phyloP scores from a whole-genome alignment of 805 yeast genomes.

The Schwanniomyces vanrijiae region DNA sequence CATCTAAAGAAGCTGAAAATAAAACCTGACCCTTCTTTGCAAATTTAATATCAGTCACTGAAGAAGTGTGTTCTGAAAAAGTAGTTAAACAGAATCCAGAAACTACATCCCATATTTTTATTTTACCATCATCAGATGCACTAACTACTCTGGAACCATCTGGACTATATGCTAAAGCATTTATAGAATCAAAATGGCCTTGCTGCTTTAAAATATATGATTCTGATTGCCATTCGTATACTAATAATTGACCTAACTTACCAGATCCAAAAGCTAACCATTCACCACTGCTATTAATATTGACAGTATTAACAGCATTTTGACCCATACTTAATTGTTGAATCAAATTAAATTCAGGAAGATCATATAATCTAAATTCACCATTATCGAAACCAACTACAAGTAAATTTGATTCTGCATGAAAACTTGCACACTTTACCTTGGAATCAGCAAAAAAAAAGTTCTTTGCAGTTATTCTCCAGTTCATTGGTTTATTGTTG shows the following conservation, averaged over 20 bases:
- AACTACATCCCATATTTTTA: conserved; percentile 91
- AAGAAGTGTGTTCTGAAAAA: conserved; percentile 84
- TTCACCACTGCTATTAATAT: conserved; percentile 82
- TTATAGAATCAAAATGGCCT: conserved; percentile 93
- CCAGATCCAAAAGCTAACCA: conserved; percentile 97
- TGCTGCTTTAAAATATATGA: conserved; percentile 94
- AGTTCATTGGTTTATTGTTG: conserved; percentile 48
- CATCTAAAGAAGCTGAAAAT: conserved; percentile 90
- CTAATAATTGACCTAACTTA: conserved; percentile 87
- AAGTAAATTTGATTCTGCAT: conserved; percentile 65
- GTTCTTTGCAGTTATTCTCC: conserved; percentile 83
- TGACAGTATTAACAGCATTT: conserved; percentile 79
- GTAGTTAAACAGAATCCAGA: conserved; percentile 94
- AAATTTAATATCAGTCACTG: conserved; percentile 85
- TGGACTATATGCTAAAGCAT: conserved; percentile 83
- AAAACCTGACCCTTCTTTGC: conserved; percentile 88
- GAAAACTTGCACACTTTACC: conserved; percentile 82
- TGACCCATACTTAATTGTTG: conserved; percentile 93
- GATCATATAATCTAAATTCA: conserved; percentile 85
- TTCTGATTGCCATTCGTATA: conserved; percentile 98
- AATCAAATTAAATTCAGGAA: conserved; percentile 74
- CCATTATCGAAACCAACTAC: conserved; percentile 90
- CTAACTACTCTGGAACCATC: conserved; percentile 93
- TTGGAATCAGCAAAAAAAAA: conserved; percentile 71
- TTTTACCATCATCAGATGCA: conserved; percentile 95